Evolutionary conservation across 768 basidiomycete species (phyloP).

Genomic region (Mycena olivaceomarginata): DNA sequence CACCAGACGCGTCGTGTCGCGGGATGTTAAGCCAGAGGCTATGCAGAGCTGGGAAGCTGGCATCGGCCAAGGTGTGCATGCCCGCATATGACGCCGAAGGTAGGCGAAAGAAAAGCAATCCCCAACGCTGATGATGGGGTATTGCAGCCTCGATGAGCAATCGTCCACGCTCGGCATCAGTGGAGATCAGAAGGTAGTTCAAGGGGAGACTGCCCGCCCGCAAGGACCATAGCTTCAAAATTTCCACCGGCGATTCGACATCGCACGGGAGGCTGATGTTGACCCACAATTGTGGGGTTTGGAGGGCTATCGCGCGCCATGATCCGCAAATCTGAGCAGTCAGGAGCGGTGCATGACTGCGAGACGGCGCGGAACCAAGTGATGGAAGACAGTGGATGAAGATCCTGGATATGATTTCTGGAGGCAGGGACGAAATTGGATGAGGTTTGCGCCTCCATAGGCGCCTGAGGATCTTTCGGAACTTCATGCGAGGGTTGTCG

Average conservation of each 20-base stretch:
- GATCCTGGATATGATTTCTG: neutral
- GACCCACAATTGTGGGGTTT: neutral
- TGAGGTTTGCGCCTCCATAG: neutral
- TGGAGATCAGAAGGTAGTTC: neutral
- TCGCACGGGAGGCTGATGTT: neutral
- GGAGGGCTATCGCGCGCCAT: neutral
- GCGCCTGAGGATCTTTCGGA: neutral
- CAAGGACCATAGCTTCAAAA: neutral
- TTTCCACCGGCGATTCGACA: neutral
- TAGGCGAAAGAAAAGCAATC: neutral
- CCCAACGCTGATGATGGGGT: neutral
- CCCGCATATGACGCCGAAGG: neutral
- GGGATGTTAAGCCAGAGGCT: neutral
- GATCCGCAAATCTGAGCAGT: neutral
- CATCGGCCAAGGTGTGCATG: neutral
- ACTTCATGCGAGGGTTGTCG: neutral
- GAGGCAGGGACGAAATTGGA: neutral
- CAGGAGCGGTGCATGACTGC: neutral
- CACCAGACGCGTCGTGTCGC: too few species aligned
- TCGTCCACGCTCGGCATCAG: neutral
- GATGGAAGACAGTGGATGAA: neutral
- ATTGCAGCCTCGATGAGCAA: neutral
- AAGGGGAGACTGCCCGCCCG: neutral
- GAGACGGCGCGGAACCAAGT: neutral
- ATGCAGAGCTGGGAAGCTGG: neutral